Percentiles rank a stretch among this genome's conserved stretches.
These are phyloP conservation scores for Sclerotinia borealis DNA, from an alignment of 2,329 filamentous ascomycete species.

Conservation along the genomic window DNA sequence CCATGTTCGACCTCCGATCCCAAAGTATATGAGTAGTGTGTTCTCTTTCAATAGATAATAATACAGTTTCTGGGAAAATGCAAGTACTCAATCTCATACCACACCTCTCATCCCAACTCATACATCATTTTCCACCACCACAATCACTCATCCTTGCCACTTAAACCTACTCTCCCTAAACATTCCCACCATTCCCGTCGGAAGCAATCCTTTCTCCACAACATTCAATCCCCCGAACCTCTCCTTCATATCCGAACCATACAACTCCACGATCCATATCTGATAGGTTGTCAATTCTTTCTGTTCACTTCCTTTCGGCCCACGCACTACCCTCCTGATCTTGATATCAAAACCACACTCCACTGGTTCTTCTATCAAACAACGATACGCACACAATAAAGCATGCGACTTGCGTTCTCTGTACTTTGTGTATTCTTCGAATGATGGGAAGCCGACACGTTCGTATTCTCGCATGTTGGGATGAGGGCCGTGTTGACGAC, in stretches of 20 bases:
- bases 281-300: constrained; percentile 28
- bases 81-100: too few species aligned
- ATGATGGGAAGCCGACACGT: not conserved
- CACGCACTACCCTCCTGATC: not conserved
- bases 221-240: constrained; percentile 36
- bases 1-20: not conserved
- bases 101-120: not conserved
- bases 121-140: not conserved
- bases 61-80: too few species aligned
- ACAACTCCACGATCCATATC: constrained; percentile 35
- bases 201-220: constrained; percentile 36
- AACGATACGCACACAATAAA: not conserved
- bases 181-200: constrained; percentile 35
- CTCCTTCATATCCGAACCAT: constrained; percentile 34
- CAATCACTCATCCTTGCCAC: constrained; percentile 32
- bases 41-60: not conserved
- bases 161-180: constrained; percentile 33
- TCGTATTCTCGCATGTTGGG: not conserved
- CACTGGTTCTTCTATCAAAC: not conserved
- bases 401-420: not conserved
- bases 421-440: not conserved
- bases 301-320: not conserved
- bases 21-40: not conserved
- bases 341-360: not conserved
- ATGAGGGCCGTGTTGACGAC: not conserved